These are phyloP conservation scores for Epicoccum sorghinum DNA, from an alignment of 2,329 filamentous ascomycete species.

Conservation along the genomic window DNA sequence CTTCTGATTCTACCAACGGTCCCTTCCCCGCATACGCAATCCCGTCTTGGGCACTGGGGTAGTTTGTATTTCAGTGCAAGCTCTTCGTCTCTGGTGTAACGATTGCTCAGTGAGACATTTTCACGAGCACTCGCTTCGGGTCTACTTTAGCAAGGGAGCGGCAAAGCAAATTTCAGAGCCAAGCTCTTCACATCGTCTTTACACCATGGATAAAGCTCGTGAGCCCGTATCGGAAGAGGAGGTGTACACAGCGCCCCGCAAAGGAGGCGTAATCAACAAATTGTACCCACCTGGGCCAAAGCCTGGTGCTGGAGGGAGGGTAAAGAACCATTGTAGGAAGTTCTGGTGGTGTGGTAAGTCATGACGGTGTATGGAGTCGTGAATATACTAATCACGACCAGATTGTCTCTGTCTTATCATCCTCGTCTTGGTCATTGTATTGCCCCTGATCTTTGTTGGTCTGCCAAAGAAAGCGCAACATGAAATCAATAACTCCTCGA, in stretches of 20 bases:
- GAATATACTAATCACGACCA: slow-evolving; percentile 18
- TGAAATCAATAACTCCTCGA: slow-evolving; percentile 58
- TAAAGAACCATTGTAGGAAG: slow-evolving; percentile 47
- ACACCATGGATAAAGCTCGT: slow-evolving; percentile 33
- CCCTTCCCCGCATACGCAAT: slow-evolving; percentile 37
- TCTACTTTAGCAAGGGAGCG: background rate
- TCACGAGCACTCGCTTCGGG: background rate
- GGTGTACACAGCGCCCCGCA: slow-evolving; percentile 26
- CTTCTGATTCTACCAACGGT: slow-evolving; percentile 22
- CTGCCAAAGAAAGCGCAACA: slow-evolving; percentile 64
- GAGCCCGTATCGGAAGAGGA: slow-evolving; percentile 21
- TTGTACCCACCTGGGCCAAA: slow-evolving; percentile 43
- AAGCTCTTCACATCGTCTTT: background rate
- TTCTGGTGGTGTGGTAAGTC: slow-evolving; percentile 49
- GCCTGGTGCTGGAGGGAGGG: slow-evolving; percentile 37
- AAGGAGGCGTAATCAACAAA: slow-evolving; percentile 40
- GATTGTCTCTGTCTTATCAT: slow-evolving; percentile 57
- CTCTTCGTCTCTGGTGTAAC: slow-evolving; percentile 6
- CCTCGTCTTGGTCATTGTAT: slow-evolving; percentile 62
- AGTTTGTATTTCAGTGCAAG: slow-evolving; percentile 11
- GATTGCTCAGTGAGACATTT: background rate
- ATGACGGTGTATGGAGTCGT: background rate
- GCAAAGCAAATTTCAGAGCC: background rate
- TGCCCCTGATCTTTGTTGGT: slow-evolving; percentile 64
- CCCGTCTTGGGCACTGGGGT: slow-evolving; percentile 15